phyloP scores from a whole-genome alignment of 768 basidiomycete species.

The Galerina sulciceps region DNA sequence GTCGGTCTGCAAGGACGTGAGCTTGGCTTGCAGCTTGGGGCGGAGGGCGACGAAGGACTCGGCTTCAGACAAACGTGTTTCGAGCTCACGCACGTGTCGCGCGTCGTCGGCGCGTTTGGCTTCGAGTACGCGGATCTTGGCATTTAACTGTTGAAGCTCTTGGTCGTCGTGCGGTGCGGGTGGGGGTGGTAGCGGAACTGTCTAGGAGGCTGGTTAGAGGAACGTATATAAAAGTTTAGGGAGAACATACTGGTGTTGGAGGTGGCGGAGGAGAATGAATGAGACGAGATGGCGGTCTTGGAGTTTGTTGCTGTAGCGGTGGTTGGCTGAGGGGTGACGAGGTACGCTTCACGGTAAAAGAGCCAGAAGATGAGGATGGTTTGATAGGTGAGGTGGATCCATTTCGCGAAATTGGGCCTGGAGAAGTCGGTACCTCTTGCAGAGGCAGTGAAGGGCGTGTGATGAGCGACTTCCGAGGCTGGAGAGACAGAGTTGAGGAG shows the following conservation, averaged over 20 bases:
- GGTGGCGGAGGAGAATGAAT: slow-evolving; percentile 32
- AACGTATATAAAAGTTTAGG: slow-evolving; percentile 1
- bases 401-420: slow-evolving; percentile 34
- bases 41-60: slow-evolving; percentile 81
- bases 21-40: slow-evolving; percentile 92
- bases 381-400: slow-evolving; percentile 29
- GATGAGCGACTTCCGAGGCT: slow-evolving; percentile 53
- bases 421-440: slow-evolving; percentile 32
- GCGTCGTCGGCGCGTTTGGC: slow-evolving; percentile 86
- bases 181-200: neutral
- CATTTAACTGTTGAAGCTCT: slow-evolving; percentile 79
- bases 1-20: slow-evolving; percentile 80
- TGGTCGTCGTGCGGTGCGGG: slow-evolving; percentile 49
- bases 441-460: slow-evolving; percentile 45
- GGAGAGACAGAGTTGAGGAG: slow-evolving; percentile 45
- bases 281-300: slow-evolving; percentile 27
- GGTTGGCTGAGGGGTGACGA: slow-evolving; percentile 43
- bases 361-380: slow-evolving; percentile 15
- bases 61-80: slow-evolving; percentile 82
- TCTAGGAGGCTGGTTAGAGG: slow-evolving; percentile 1
- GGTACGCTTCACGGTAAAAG: slow-evolving; percentile 34
- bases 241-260: slow-evolving; percentile 20
- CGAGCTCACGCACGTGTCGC: slow-evolving; percentile 81
- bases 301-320: slow-evolving; percentile 30
- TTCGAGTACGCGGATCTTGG: slow-evolving; percentile 86